Evolutionary conservation across 257 asterid genomes (phyloP).

Genomic region (Solanum virginianum): DNA sequence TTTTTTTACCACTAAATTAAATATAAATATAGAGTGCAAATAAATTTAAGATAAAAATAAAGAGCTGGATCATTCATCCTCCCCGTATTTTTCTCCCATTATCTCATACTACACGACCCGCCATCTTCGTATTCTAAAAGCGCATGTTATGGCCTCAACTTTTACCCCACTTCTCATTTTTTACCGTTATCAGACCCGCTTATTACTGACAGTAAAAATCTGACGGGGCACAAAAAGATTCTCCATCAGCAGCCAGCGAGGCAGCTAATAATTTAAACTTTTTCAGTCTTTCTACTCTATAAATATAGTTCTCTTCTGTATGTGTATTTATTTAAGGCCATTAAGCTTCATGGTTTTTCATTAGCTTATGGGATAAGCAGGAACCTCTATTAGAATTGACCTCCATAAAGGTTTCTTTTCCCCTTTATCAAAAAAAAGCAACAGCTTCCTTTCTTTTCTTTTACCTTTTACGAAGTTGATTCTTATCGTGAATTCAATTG

Average conservation of each 20-base stretch:
- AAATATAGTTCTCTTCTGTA: not conserved
- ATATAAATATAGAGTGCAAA: no score
- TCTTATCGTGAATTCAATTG: slow-evolving; percentile 9
- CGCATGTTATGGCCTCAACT: not conserved
- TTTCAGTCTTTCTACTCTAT: not conserved
- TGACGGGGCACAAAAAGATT: not conserved
- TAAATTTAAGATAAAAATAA: not conserved
- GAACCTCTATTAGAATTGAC: not conserved
- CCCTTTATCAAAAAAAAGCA: not conserved
- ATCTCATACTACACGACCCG: not conserved
- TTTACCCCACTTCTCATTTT: not conserved
- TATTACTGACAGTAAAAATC: not conserved
- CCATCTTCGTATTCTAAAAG: not conserved
- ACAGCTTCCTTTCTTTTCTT: slow-evolving; percentile 33
- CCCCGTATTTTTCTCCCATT: not conserved
- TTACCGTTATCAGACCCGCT: not conserved
- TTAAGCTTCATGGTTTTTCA: not conserved
- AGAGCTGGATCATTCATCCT: not conserved
- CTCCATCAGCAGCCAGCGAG: not conserved
- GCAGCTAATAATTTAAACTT: not conserved
- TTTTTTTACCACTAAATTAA: not conserved
- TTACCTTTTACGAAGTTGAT: slow-evolving; percentile 11
- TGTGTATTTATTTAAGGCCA: not conserved
- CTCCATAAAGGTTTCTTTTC: not conserved
- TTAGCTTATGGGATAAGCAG: not conserved